Evolutionary conservation across 208 protist genomes (phyloP).

Genomic region (Trypanosomatidae sp.): DNA sequence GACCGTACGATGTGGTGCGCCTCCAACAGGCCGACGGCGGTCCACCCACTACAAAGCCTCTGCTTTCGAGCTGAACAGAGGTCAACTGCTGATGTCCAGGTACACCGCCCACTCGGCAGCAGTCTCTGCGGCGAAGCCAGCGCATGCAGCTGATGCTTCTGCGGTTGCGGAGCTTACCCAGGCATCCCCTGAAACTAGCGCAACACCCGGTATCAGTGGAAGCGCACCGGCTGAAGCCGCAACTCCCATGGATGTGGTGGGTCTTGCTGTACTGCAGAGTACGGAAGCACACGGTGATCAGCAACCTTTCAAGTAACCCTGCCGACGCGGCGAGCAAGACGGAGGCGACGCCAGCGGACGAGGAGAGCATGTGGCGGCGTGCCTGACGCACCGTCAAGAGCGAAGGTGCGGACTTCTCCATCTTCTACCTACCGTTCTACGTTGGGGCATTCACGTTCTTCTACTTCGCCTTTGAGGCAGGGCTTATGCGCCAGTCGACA

Average conservation of each 20-base stretch:
- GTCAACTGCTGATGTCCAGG: neutral
- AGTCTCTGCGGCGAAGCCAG: neutral
- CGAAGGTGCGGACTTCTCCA: conserved; percentile 27
- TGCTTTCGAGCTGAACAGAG: neutral
- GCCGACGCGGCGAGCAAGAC: neutral
- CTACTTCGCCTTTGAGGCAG: conserved; percentile 46
- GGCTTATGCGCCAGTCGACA: conserved; percentile 41
- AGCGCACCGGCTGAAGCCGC: neutral
- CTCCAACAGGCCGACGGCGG: neutral
- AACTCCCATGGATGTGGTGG: neutral
- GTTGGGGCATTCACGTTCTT: conserved; percentile 28
- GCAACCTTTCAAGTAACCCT: neutral
- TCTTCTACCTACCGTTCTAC: conserved; percentile 31
- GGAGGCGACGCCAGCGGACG: neutral
- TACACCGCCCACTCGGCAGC: neutral
- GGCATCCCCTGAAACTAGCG: neutral
- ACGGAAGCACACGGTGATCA: neutral
- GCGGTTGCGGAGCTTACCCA: neutral
- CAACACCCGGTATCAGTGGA: neutral
- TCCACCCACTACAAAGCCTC: neutral
- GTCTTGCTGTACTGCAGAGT: neutral
- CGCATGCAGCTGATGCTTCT: neutral
- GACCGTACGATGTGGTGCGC: neutral
- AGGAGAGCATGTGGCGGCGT: conserved; percentile 6
- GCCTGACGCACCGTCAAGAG: conserved; percentile 28